Base-by-base conservation (phyloP, 176 grass and related monocot species). In the Bothriochloa decipiens region DNA sequence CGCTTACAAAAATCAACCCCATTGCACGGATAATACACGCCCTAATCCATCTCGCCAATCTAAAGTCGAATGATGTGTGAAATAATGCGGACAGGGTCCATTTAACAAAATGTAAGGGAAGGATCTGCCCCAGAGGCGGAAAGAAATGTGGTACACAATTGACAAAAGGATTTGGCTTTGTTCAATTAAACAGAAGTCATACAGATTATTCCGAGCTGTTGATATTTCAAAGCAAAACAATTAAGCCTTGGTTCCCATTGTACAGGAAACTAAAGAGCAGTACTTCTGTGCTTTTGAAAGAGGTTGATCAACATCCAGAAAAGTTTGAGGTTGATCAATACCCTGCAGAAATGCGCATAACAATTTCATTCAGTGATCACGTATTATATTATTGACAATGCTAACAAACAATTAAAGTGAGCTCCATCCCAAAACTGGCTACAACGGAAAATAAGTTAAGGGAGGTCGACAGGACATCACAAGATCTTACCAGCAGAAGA, bases 171-270 rank as follows among this genome's bases (percentile, higher is more conserved):
- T 33, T 32, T 65, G 42, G 70, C 42, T 64, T 70, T 81, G 81
- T 87, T 75, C 83, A 67, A 63, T 74, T 63, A 70, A 80, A 43
- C 74, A 79, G 11, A 82, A 28, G 87, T 36, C 41, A 42, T 81
- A 84, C 81, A 87, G 52, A 80, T 91, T 87, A 91, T 84, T 87
- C 79, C 69, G 28, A 70, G 70, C 1, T 3, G 13, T 75, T 60
- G 20, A 18, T 18, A 81, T 42, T 18, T 42, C 40, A 80, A 87
- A 87, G 72, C 28, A 84, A 75, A 80, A 75, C 40, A 81, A 80
- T 32, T 41, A 73, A 83, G 25, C 23, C 40, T 42, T 60, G 76
- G 29, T 67, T 84, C 61, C 70, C 69, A 81, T 70, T 52, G 62
- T 65, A 84, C 75, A 91, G 62, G 70, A 87, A 62, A 91, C 85